Evolutionary conservation across 768 basidiomycete species (phyloP), one percentile per base, ranked within the genome.

Genomic region (Trametes gibbosa): DNA sequence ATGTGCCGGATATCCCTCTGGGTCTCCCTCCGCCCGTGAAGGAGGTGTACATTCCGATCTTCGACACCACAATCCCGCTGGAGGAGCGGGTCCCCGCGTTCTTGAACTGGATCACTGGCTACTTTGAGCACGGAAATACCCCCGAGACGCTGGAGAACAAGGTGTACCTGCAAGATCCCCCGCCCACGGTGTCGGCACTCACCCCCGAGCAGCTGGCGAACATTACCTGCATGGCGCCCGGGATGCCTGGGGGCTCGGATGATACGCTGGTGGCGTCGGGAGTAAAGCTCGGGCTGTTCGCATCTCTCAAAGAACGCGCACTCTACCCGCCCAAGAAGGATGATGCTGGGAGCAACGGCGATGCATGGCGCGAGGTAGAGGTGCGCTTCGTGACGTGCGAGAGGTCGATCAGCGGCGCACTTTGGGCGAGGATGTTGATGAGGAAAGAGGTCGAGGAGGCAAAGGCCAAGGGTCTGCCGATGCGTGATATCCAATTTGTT

Each of bases 161-260:
- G 32, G 49, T 23, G 1, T 35, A 48, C 0, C 49, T 61, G 14
- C 16, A 25, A 24, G 17, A 52, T 21, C 62, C 65, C 35, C 59
- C 40, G 5, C 56, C 65, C n/a, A 63, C 62, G 21, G 12, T 63
- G 46, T 40, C 50, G 16, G 47, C 62, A 1, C 41, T 63, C 56
- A 52, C 52, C 14, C 37, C 34, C 16, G 58, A 49, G 9, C 59
- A 65, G 32, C 6, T 50, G 2, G 51, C 23, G 14, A 12, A 21
- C 23, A 23, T 43, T 17, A 32, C 56, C 10, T 51, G 48, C 41
- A 42, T 50, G 7, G 39, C 17, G 0, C 65, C 65, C 2, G 54
- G 58, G 17, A n/a, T 17, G 5, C 56, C 59, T 2, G 59, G 53
- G 2, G 65, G 65, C 6, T 63, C 65, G 1, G 65, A 66, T 35